Base-by-base conservation (phyloP, 2,329 filamentous ascomycete species). In the Fusarium sp. region DNA sequence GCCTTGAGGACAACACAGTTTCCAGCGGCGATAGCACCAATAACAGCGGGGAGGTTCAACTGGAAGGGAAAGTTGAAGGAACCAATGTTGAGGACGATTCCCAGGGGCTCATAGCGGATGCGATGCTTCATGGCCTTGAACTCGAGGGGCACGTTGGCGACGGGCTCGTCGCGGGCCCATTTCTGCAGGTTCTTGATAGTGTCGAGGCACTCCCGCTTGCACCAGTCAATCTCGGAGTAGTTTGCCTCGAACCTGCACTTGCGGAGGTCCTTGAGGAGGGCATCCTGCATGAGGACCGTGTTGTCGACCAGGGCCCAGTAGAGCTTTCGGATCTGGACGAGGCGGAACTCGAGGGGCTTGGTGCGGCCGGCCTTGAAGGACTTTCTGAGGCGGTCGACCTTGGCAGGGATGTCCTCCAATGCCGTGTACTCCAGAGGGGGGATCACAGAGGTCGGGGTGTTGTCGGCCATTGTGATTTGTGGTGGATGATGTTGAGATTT, bases 1-100 rank as follows among this genome's bases (percentile, higher is more conserved):
- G 96, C 96, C 88, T 99, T 99, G 77, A 98, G 82, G 22, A 98
- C 86, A 56, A 92, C 94, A 7, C 95, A 96, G 83, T 96, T 98
- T 62, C 96, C 96, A 10, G 94, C 96, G 50, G 94, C 91, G 77
- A 99, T 98, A 78, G 96, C 96, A 67, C 96, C 96, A 72, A 98
- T 89, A 70, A 97, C 83, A 2, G 96, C 95, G 1, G 90, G 89
- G 45, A 98, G 81, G 40, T 91, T 91, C 50, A 98, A 88, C 83
- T 95, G 92, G 81, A 98, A 86, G 61, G 96, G 96, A 82, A 95
- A 98, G 87, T 99, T 99, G 89, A 94, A 98, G 50, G 96, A 91
- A 66, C 95, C 94, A 79, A 98, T 97, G 79, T 98, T 90, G 77
- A 98, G 87, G 13, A 94, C 91, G 45, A 91, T 87, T 38, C 96